Evolutionary conservation across 2,329 filamentous ascomycete species (phyloP).

Genomic region (Talaromyces sp.): DNA sequence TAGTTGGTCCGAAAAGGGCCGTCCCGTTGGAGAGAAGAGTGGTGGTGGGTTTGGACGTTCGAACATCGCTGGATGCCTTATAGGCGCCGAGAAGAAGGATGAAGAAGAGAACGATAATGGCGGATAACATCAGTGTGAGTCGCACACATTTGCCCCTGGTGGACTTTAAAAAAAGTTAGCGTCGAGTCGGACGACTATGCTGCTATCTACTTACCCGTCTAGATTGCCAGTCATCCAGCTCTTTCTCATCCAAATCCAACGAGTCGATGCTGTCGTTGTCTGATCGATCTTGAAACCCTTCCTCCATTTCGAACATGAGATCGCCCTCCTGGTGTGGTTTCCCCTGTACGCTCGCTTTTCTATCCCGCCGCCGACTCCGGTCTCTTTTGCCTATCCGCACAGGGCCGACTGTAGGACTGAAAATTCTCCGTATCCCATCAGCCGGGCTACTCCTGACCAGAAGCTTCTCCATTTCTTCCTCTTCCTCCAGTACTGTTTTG

Average conservation of each 20-base stretch:
- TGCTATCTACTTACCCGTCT: conserved; percentile 13
- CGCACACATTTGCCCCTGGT: conserved; percentile 18
- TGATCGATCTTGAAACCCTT: conserved; percentile 59
- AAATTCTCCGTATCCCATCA: conserved; percentile 33
- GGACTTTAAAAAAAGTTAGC: conserved; percentile 9
- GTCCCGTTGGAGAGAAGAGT: conserved; percentile 67
- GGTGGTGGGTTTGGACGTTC: conserved; percentile 5
- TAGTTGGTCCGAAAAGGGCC: conserved; percentile 82
- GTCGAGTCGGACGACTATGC: neutral
- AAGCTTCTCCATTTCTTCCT: conserved; percentile 55
- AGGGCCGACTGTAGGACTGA: conserved; percentile 40
- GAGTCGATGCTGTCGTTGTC: conserved; percentile 55
- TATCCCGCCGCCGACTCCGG: conserved; percentile 46
- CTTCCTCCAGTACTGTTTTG: conserved; percentile 64
- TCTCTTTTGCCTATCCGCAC: conserved; percentile 47
- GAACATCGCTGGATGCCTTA: conserved; percentile 41
- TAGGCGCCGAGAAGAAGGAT: conserved; percentile 53
- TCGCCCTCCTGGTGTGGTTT: conserved; percentile 60
- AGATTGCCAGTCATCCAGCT: conserved; percentile 26
- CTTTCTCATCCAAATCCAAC: conserved; percentile 46
- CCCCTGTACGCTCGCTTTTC: conserved; percentile 42
- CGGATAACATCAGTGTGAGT: conserved; percentile 35
- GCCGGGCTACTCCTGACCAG: conserved; percentile 35
- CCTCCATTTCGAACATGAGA: conserved; percentile 87
- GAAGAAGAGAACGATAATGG: conserved; percentile 49